phyloP scores from a whole-genome alignment of 331 rosid genomes.

The Pyrus hybrid region DNA sequence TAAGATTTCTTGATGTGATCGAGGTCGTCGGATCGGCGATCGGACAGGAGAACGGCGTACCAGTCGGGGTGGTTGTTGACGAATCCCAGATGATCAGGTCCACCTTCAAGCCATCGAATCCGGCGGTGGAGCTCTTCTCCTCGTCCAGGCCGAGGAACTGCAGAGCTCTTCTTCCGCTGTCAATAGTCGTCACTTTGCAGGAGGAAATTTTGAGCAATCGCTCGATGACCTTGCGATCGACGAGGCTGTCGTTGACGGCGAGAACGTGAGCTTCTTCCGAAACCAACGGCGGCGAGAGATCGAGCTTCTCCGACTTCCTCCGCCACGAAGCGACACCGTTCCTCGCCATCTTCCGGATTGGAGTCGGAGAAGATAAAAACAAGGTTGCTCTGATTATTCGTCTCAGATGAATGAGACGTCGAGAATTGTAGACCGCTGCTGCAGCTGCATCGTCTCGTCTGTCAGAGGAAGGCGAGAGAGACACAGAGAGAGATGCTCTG shows the following conservation, averaged over 20 bases:
- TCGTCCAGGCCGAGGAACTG: slow-evolving; percentile 74
- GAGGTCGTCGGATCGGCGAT: too few relatives aligned
- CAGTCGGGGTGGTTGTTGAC: too few relatives aligned
- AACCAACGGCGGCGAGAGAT: neutral
- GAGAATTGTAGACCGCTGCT: too few relatives aligned
- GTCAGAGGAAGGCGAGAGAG: too few relatives aligned
- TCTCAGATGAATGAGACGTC: too few relatives aligned
- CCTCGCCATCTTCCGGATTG: slow-evolving; percentile 26
- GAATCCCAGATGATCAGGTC: too few relatives aligned
- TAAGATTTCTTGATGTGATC: too few relatives aligned
- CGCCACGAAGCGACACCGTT: slow-evolving; percentile 41
- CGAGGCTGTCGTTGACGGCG: slow-evolving; percentile 90
- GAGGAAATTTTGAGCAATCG: slow-evolving; percentile 68
- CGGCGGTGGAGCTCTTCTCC: slow-evolving; percentile 46
- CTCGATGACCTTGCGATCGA: slow-evolving; percentile 88
- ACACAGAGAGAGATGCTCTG: too few relatives aligned
- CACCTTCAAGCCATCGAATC: too few relatives aligned
- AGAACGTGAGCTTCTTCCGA: slow-evolving; percentile 74
- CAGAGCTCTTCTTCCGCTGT: slow-evolving; percentile 87
- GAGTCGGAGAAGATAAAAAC: neutral
- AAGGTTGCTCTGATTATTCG: too few relatives aligned
- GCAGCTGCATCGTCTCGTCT: too few relatives aligned
- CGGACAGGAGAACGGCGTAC: too few relatives aligned
- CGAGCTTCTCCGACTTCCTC: slow-evolving; percentile 29
- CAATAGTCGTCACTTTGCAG: slow-evolving; percentile 89